Percentiles rank a stretch among this genome's conserved stretches.
phyloP scores from a whole-genome alignment of 1,284 basidiomycete species.

The Microbotryum silenes-acaulis region DNA sequence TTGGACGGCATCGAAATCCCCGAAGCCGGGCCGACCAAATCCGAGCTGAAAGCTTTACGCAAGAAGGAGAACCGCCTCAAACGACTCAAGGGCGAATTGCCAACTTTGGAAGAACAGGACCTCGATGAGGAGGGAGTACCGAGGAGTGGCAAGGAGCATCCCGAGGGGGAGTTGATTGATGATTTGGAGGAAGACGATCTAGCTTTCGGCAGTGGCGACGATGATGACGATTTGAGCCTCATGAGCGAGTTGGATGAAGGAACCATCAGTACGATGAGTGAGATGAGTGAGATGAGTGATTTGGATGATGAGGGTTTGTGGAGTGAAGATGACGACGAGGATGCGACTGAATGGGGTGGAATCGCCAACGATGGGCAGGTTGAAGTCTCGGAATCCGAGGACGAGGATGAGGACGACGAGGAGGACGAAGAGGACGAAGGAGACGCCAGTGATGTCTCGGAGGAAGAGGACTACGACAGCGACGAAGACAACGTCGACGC shows the following conservation, averaged over 20 bases:
- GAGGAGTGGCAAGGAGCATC: slow-evolving; percentile 51
- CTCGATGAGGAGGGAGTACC: slow-evolving; percentile 47
- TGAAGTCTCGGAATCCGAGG: slow-evolving; percentile 5
- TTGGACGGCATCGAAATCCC: slow-evolving; percentile 20
- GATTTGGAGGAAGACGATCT: slow-evolving; percentile 33
- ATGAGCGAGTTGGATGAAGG: slow-evolving; percentile 60
- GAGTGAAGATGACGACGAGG: slow-evolving; percentile 44
- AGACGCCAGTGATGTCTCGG: background rate
- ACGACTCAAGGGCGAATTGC: slow-evolving; percentile 9
- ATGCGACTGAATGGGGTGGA: slow-evolving; percentile 26
- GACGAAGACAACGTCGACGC: slow-evolving; percentile 17
- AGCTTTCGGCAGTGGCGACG: slow-evolving; percentile 25
- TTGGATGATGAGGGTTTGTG: slow-evolving; percentile 39
- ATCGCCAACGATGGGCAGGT: slow-evolving; percentile 24
- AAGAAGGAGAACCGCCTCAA: slow-evolving; percentile 19
- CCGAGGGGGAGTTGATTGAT: slow-evolving; percentile 36
- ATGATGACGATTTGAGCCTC: slow-evolving; percentile 43
- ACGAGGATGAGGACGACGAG: slow-evolving; percentile 54
- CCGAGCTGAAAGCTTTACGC: slow-evolving; percentile 27
- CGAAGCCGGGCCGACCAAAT: slow-evolving; percentile 21
- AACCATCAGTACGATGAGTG: slow-evolving; percentile 53
- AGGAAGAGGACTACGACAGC: slow-evolving; percentile 11
- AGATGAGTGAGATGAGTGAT: slow-evolving; percentile 47
- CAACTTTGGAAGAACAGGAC: slow-evolving; percentile 24
- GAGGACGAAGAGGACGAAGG: slow-evolving; percentile 55